These are phyloP conservation scores for Eryngium alpinum DNA, from an alignment of 140 eudicot genomes.

Conservation along the genomic window DNA sequence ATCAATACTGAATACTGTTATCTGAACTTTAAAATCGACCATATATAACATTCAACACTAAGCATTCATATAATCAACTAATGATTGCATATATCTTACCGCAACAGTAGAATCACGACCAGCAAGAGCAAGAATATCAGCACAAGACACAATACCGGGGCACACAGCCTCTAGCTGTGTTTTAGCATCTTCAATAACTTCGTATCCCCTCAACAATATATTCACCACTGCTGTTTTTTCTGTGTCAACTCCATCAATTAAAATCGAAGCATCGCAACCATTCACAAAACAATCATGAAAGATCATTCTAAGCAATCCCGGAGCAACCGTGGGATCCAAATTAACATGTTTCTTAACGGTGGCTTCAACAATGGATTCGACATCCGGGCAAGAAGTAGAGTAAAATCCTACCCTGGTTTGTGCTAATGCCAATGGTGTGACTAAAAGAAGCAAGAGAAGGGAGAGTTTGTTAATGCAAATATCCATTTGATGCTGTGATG, in stretches of 20 bases:
- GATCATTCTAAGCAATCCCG: conserved; percentile 59
- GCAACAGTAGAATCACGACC: conserved; percentile 60
- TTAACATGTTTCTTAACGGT: conserved; percentile 34
- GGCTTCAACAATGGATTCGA: conserved; percentile 44
- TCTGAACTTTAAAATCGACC: too few relatives aligned
- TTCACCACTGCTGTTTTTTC: conserved; percentile 54
- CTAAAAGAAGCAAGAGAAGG: conserved; percentile 17
- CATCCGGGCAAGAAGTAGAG: conserved; percentile 42
- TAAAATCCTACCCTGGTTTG: conserved; percentile 58
- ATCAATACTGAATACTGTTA: too few relatives aligned
- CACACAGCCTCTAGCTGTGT: conserved; percentile 45
- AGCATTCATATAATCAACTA: too few relatives aligned
- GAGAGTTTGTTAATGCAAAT: conserved; percentile 10
- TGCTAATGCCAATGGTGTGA: conserved; percentile 26
- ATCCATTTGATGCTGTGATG: conserved; percentile 6
- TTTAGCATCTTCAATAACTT: conserved; percentile 68
- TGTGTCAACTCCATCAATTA: conserved; percentile 34
- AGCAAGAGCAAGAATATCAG: conserved; percentile 76
- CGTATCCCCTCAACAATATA: conserved; percentile 46
- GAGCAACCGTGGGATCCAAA: conserved; percentile 39
- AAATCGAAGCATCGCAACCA: conserved; percentile 71
- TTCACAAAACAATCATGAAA: conserved; percentile 69
- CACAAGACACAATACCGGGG: conserved; percentile 77
- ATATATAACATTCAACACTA: too few relatives aligned
- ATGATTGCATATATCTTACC: too few relatives aligned